These are phyloP conservation scores for Orbilia blumenaviensis DNA, from an alignment of 2,329 filamentous ascomycete genomes.

Conservation along the genomic window DNA sequence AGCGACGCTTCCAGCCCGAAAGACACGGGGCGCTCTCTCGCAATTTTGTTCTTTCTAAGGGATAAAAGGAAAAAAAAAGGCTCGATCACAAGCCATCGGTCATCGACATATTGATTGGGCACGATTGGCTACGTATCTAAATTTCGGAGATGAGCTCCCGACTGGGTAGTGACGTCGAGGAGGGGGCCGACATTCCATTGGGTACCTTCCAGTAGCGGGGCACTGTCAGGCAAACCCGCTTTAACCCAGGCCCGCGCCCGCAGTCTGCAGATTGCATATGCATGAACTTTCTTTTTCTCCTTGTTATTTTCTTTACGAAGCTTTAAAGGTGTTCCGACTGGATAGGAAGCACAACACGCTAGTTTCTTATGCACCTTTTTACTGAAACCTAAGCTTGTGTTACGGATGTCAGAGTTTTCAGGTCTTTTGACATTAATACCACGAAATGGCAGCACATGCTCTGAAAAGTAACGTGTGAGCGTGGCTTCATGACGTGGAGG, in stretches of 20 bases:
- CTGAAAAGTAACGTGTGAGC: background rate
- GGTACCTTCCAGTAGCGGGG: background rate
- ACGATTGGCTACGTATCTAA: conserved; percentile 12
- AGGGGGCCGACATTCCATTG: conserved; percentile 8
- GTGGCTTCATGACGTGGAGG: conserved; percentile 19
- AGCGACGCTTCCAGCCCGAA: conserved; percentile 1
- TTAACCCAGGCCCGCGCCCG: conserved; percentile 38
- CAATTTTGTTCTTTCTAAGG: background rate
- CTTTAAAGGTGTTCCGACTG: background rate
- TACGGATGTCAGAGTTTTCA: background rate
- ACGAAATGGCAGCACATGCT: conserved; percentile 8
- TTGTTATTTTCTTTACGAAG: conserved; percentile 11
- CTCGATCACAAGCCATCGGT: conserved; percentile 10
- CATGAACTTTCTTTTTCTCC: background rate
- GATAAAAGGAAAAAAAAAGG: background rate
- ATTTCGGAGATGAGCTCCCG: conserved; percentile 40
- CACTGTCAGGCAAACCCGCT: conserved; percentile 35
- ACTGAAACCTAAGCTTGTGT: conserved; percentile 19
- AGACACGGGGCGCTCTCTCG: background rate
- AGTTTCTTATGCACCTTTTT: conserved; percentile 50
- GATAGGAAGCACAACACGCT: conserved; percentile 7
- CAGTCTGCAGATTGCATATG: conserved; percentile 13
- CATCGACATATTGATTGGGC: background rate
- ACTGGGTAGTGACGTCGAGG: background rate
- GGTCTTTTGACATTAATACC: background rate